Base-by-base conservation (phyloP, 83 land plant genomes). In the Picea abies region DNA sequence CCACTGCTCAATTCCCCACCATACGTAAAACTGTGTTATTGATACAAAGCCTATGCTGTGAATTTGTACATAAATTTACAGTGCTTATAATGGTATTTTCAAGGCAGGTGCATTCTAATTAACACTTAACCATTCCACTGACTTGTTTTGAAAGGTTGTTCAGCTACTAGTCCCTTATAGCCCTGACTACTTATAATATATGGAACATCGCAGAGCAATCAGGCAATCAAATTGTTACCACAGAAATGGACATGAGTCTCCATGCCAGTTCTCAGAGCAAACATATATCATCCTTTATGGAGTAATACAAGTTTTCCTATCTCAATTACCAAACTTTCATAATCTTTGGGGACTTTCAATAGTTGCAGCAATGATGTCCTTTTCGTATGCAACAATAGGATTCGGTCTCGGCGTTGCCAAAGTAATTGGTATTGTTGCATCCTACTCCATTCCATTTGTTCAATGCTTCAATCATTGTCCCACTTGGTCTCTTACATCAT, bases 311-410 rank as follows among this genome's bases (percentile, higher is more conserved):
- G 63, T 93, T 11, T 29, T 93, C 1, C 58, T 87, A 37, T 95
- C 97, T 26, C 98, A 92, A 73, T 93, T 93, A 60, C 96, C 96
- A 6, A 85, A 93, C 65, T 92, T 95, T 41, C 90, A 87, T 61
- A 80, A 89, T 60, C 87, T 92, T 84, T 88, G 60, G 47, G 91
- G 93, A 89, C 93, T 95, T n/a, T 93, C 98, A 0, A 65, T 86
- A 11, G 62, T 93, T 5, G 96, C 98, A 44, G 93, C 97, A 60
- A 64, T 93, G 73, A 95, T 95, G 97, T 95, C 97, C 58, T 90
- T 93, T 85, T 71, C 86, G 41, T 95, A 95, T 82, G 83, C 98
- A 25, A 82, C 77, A 49, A 93, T 95, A 47, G 98, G 98, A 32
- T 66, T 92, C 15, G 94, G 84, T 15, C 94, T 95, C 82, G 94